These are phyloP conservation scores for Sphagnum magellanicum DNA, from an alignment of 228 moss, liverwort and hornwort species.

Conservation along the genomic window DNA sequence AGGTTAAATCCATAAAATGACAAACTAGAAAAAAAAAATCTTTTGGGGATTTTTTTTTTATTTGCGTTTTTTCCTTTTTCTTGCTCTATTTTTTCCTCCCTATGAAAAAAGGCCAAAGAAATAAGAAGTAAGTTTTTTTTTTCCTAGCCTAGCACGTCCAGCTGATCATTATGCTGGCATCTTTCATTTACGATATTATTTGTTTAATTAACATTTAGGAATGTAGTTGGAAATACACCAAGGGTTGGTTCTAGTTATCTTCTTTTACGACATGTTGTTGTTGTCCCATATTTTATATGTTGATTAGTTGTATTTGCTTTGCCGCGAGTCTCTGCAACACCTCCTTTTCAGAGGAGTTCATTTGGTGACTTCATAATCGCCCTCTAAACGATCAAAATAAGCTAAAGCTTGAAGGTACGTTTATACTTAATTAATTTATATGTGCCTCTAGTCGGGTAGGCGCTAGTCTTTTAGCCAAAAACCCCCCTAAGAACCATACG, in stretches of 20 bases:
- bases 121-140: slow-evolving; percentile 1
- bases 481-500: too few relatives aligned
- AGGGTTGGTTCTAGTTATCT: not conserved
- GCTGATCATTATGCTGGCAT: not conserved
- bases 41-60: too few relatives aligned
- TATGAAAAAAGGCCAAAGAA: not conserved
- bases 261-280: not conserved
- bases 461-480: not conserved
- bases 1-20: too few relatives aligned
- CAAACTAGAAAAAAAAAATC: too few relatives aligned
- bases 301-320: not conserved
- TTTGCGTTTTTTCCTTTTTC: too few relatives aligned
- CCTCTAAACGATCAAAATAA: too few relatives aligned
- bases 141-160: not conserved
- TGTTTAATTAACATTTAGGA: not conserved
- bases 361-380: too few relatives aligned
- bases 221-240: not conserved
- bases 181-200: not conserved
- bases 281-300: not conserved
- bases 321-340: too few relatives aligned
- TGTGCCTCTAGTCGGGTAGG: too few relatives aligned
- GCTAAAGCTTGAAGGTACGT: too few relatives aligned
- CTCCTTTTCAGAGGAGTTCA: too few relatives aligned
- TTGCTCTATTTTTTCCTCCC: not conserved
- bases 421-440: too few relatives aligned